These are phyloP conservation scores for Ceratopteris richardii DNA, from an alignment of 75 land plant genomes.

Conservation along the genomic window DNA sequence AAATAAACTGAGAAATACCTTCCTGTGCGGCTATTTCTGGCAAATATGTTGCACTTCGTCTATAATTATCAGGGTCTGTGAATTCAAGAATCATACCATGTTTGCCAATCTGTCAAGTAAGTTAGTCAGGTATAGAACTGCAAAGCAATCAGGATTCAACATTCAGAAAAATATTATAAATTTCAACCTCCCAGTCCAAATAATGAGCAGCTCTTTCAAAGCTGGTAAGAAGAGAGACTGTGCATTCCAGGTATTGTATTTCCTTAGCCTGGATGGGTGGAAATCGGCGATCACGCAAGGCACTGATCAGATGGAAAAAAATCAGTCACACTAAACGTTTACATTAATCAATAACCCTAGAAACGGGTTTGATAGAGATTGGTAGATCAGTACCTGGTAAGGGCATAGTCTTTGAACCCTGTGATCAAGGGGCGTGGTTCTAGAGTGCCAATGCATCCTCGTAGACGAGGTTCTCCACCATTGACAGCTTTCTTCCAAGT, in stretches of 20 bases:
- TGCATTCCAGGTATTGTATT: conserved; percentile 86
- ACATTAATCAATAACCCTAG: too few relatives aligned
- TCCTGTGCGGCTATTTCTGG: conserved; percentile 96
- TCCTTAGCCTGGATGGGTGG: conserved; percentile 96
- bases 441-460: conserved; percentile 97
- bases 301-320: conserved; percentile 38
- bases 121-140: too few relatives aligned
- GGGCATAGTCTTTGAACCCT: conserved; percentile 95
- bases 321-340: too few relatives aligned
- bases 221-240: conserved; percentile 83
- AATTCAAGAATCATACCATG: conserved; percentile 97
- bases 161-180: too few relatives aligned
- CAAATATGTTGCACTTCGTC: conserved; percentile 92
- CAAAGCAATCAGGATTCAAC: too few relatives aligned
- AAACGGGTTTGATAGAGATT: too few relatives aligned
- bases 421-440: conserved; percentile 77
- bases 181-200: conserved; percentile 99
- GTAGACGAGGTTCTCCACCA: conserved; percentile 93
- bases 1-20: too few relatives aligned
- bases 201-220: conserved; percentile 79
- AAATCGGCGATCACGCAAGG: conserved; percentile 85
- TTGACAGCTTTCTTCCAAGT: conserved; percentile 96
- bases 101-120: conserved; percentile 73
- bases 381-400: conserved; percentile 99
- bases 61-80: conserved; percentile 71